Conservation (phyloP, 1,284 basidiomycete genomes). For the Naganishia albida region DNA sequence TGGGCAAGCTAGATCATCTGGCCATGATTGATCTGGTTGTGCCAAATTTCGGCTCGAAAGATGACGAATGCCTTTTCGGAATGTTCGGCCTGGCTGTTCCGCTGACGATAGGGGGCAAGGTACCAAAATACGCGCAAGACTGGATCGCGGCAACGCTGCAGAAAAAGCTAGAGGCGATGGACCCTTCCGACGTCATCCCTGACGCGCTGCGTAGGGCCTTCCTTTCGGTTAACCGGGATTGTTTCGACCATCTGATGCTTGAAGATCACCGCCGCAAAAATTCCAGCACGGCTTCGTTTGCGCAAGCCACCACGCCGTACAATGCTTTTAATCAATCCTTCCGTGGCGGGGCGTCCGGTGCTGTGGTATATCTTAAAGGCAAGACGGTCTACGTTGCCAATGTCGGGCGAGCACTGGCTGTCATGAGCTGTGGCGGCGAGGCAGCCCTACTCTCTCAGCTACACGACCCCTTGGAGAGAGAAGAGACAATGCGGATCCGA, state of each 20-base stretch:
- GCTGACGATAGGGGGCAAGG: conserved; percentile 55
- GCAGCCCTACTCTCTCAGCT: conserved; percentile 75
- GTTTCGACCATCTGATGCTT: conserved; percentile 65
- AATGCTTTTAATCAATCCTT: conserved; percentile 47
- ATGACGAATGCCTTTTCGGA: conserved; percentile 88
- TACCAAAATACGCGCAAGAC: conserved; percentile 75
- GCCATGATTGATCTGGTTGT: conserved; percentile 92
- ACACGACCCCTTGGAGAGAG: conserved; percentile 87
- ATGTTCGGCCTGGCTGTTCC: conserved; percentile 84
- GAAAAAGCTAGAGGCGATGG: conserved; percentile 62
- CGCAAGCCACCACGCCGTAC: conserved; percentile 54
- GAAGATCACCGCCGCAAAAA: conserved; percentile 62
- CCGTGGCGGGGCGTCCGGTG: conserved; percentile 78
- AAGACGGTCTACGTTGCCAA: conserved; percentile 88
- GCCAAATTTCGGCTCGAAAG: conserved; percentile 76
- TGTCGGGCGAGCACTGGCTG: conserved; percentile 83
- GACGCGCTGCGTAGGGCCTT: conserved; percentile 85
- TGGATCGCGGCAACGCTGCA: conserved; percentile 68
- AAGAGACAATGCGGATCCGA: conserved; percentile 83
- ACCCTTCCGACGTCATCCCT: conserved; percentile 61
- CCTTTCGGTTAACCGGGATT: conserved; percentile 75
- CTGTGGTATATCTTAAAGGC: conserved; percentile 81
- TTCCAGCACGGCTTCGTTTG: conserved; percentile 60
- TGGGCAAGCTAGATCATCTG: conserved; percentile 73
- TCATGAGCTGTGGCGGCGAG: conserved; percentile 77